Evolutionary conservation across 257 asterid genomes (phyloP), one percentile per base, ranked within the genome.

Genomic region (Solanum paucissectum): DNA sequence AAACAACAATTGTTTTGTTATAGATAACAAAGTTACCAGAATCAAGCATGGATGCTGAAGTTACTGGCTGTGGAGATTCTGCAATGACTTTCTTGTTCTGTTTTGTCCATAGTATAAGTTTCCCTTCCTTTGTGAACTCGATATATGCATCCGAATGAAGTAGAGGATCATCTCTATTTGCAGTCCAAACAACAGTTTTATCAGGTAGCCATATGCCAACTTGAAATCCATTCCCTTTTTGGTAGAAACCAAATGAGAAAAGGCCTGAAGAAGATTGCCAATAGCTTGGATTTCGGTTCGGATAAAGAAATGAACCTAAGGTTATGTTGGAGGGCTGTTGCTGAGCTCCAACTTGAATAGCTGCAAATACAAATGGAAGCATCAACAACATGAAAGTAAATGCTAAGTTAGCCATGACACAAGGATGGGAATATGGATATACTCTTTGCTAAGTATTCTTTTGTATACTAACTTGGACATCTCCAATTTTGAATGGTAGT

Each of bases 21-120:
- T 92, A 92, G 34, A 94, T 86, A 34, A 92, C 95, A n/a, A 93
- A 92, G 90, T 94, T 93, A 7, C 96, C 96, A 58, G 82, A 88
- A 73, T 94, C 92, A 7, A 87, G 93, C 93, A 94, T 92, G 5
- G 93, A 87, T 20, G 83, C 36, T 4, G 91, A 77, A 16, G 90
- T 87, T 5, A 89, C 23, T 20, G 23, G 69, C 40, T 83, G 1
- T 40, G 84, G 84, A 76, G 36, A 76, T 76, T 84, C 87, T n/a
- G 27, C 79, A 25, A 84, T 38, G 60, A 58, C 40, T 84, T 84
- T 64, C 40, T 5, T 36, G 40, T 42, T 37, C 55, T 60, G 58
- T 46, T 84, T 64, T 16, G 76, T 37, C 87, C 87, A 84, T 36
- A 64, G 40, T 64, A 84, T 1, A 3, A 84, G 87, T 12, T 84